These are phyloP conservation scores for Rhodotorula toruloides DNA, from an alignment of 768 basidiomycete species.

Conservation along the genomic window DNA sequence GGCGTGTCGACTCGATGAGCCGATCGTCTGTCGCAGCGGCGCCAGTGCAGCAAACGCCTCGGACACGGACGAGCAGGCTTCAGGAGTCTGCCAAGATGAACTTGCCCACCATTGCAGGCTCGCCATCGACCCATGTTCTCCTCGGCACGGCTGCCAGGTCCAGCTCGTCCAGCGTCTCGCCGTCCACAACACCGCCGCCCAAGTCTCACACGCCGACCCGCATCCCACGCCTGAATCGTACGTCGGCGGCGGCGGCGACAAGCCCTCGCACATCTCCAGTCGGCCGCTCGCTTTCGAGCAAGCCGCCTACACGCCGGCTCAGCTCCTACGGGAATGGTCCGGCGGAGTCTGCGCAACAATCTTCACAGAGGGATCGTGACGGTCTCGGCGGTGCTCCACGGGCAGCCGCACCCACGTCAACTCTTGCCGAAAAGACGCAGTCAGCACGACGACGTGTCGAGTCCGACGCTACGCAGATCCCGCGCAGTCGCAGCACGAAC, in stretches of 20 bases:
- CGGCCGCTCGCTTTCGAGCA: not conserved
- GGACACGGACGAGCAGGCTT: conserved; percentile 21
- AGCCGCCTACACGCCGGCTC: not conserved
- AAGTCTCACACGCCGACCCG: conserved; percentile 82
- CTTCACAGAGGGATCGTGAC: too few species aligned
- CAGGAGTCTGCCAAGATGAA: conserved; percentile 46
- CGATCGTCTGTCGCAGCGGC: conserved; percentile 36
- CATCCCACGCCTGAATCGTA: conserved; percentile 69
- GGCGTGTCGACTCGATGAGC: conserved; percentile 65
- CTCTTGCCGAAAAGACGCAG: conserved; percentile 28
- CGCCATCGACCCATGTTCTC: conserved; percentile 58
- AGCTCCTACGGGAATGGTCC: conserved; percentile 8
- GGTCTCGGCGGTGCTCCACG: too few species aligned
- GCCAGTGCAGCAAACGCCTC: conserved; percentile 15
- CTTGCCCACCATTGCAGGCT: conserved; percentile 86
- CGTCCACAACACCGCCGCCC: conserved; percentile 23
- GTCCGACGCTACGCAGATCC: conserved; percentile 27
- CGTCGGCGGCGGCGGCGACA: conserved; percentile 63
- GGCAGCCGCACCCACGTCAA: too few species aligned
- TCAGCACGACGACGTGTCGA: conserved; percentile 22
- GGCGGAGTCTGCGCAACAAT: too few species aligned
- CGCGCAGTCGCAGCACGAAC: conserved; percentile 28
- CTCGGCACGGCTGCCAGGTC: not conserved
- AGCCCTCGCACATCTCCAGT: conserved; percentile 48
- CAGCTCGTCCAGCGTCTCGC: not conserved